phyloP scores from a whole-genome alignment of 306 rosid genomes.

The Coriaria nepalensis region DNA sequence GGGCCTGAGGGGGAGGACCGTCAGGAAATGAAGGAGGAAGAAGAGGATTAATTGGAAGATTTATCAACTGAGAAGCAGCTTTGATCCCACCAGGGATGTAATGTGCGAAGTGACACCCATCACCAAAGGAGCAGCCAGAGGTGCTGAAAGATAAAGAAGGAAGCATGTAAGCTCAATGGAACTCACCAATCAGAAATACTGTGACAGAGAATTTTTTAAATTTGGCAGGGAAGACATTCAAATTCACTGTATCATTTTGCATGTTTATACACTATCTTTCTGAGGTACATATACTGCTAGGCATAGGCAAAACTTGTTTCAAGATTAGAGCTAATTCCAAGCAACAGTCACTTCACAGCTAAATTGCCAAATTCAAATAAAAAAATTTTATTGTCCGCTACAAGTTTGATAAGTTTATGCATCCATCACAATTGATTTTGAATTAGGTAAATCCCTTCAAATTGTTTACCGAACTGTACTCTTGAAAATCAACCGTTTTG shows the following conservation, averaged over 20 bases:
- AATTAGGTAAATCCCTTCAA: conserved; percentile 35
- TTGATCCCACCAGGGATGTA: conserved; percentile 84
- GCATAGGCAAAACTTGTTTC: too few species aligned
- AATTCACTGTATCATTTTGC: too few species aligned
- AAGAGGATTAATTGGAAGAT: conserved; percentile 28
- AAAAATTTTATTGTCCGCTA: conserved; percentile 16
- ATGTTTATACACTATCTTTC: too few species aligned
- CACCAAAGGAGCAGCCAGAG: conserved; percentile 93
- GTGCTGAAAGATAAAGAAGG: conserved; percentile 40
- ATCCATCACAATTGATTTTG: conserved; percentile 30
- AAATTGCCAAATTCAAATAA: conserved; percentile 17
- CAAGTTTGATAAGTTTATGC: conserved; percentile 25
- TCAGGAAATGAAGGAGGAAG: conserved; percentile 59
- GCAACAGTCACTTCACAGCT: conserved; percentile 11
- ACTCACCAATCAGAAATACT: background rate
- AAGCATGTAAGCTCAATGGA: conserved; percentile 1
- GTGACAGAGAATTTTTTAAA: too few species aligned
- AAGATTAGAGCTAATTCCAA: conserved; percentile 15
- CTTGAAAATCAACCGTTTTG: conserved; percentile 44
- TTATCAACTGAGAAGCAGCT: conserved; percentile 56
- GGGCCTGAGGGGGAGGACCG: conserved; percentile 57
- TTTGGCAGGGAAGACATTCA: too few species aligned
- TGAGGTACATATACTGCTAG: too few species aligned
- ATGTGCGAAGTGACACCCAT: conserved; percentile 75
- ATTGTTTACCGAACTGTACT: conserved; percentile 30